Evolutionary conservation across 108 stramenopile species (phyloP), one percentile per base, ranked within the genome.

Genomic region (Skeletonema costatum): DNA sequence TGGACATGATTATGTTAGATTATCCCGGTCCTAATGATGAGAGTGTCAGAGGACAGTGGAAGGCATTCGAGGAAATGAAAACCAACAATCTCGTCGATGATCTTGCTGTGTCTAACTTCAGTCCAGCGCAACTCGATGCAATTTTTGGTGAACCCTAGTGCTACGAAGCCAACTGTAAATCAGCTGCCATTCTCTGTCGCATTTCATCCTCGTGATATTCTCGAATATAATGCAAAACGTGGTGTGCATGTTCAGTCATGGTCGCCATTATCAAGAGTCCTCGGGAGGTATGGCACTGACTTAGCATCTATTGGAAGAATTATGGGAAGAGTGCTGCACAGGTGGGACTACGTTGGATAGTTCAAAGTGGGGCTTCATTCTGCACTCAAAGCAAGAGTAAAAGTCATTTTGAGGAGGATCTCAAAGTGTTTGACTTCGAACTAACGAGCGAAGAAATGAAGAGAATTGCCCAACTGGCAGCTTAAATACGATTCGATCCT

Each of bases 1-100:
- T 92, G 11, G 92, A 92, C 76, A 87, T 87, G 79, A 92, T 92
- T 44, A 92, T 92, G 92, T 68, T 92, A 14, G 92, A 92, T 56
- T 92, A 92, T 85, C 92, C 92, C 10, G 92, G 92, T 32, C 83
- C 91, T 16, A 88, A 92, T 74, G 80, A 83, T 46, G 87, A 84
- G 13, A 89, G 88, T n/a, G 87, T 92, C 39, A 81, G 75, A 60
- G 92, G 92, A 17, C 92, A 92, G 59, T 92, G 92, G 92, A 64
- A 36, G 12, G 74, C 87, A 53, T 88, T 92, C 64, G 89, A 92
- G 71, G 89, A 88, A 11, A 92, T 92, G 92, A 48, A 29, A 58
- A 64, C 78, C 53, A 68, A 69, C 25, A 74, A 77, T 33, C 71
- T 83, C 58, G 81, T 86, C 14, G 81, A 77, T 61, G 85, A 87